Base-by-base conservation (phyloP, 371 early-diverging fungal species). In the Apophysomyces sp. region DNA sequence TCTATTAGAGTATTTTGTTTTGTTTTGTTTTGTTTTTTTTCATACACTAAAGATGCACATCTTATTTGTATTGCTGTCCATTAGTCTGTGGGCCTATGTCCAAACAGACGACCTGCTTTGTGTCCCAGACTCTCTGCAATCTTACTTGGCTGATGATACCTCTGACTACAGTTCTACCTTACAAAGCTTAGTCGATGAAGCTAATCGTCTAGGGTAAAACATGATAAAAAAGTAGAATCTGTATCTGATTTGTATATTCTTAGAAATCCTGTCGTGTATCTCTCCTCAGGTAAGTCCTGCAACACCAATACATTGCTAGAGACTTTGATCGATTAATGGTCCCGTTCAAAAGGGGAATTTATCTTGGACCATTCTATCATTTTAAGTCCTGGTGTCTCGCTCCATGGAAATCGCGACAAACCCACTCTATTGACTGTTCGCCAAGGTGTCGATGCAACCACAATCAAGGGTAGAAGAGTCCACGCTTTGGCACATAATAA, bases 141-240 rank as follows among this genome's bases (percentile, higher is more conserved):
- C 37, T 26, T 55, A 39, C 34, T 29, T 31, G 18, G 13, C n/a
- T n/a, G n/a, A 21, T 12, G 58, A 31, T 11, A 26, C 26, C 11
- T 32, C 44, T 16, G 55, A 0, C 18, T 61, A 61, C 26, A 61
- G 37, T 4, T 12, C 30, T 21, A 61, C 55, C 8, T 36, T 67
- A 15, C 78, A 77, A 54, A 62, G 62, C 1, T 52, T 77, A 26
- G 72, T 77, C 55, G 67, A 77, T 55, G 53, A 72, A 37, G 74
- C 74, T 6, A 64, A 63, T 51, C 21, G 51, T 7, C 41, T 18
- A 63, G 49, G 65, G 78, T 74, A 59, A 55, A 26, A 11, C 2
- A n/a, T 37, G 32, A 13, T 29, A 21, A 58, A 54, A 41, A 30
- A 40, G 26, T 3, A 55, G 4, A 15, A 18, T 6, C 1, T 30